Percentiles rank a stretch among this genome's conserved stretches.
Evolutionary conservation across 257 asterid genomes (phyloP).

Genomic region (Osmanthus fragrans): DNA sequence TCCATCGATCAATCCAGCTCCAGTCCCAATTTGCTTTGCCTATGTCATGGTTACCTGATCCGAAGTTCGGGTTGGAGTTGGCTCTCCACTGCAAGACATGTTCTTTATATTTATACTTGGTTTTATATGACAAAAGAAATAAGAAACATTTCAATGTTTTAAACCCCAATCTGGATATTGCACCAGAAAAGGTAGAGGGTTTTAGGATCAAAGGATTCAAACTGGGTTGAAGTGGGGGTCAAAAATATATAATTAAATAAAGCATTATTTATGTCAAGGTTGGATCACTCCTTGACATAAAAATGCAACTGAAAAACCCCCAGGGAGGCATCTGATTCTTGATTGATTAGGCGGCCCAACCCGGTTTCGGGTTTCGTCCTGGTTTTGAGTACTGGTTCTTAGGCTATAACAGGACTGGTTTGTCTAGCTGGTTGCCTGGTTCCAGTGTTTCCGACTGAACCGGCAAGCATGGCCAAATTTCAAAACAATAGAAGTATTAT

Average conservation of each 20-base stretch:
- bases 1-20: slow-evolving; percentile 99
- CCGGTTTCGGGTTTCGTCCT: neutral
- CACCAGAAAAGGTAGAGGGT: neutral
- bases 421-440: neutral
- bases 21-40: slow-evolving; percentile 88
- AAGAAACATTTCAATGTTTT: neutral
- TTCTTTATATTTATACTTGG: neutral
- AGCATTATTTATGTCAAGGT: neutral
- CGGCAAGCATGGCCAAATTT: neutral
- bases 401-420: neutral
- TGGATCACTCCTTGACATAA: neutral
- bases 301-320: neutral
- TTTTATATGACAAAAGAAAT: neutral
- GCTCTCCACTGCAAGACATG: slow-evolving; percentile 79
- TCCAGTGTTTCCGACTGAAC: neutral
- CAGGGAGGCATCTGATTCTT: too few species aligned
- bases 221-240: neutral
- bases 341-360: too few species aligned
- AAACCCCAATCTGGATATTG: neutral
- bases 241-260: too few species aligned
- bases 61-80: slow-evolving; percentile 51
- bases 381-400: too few species aligned
- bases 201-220: neutral
- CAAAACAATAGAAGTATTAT: neutral
- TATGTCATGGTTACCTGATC: slow-evolving; percentile 51